Conservation (phyloP, 108 stramenopile species). For the Mediolabrus comicus region DNA sequence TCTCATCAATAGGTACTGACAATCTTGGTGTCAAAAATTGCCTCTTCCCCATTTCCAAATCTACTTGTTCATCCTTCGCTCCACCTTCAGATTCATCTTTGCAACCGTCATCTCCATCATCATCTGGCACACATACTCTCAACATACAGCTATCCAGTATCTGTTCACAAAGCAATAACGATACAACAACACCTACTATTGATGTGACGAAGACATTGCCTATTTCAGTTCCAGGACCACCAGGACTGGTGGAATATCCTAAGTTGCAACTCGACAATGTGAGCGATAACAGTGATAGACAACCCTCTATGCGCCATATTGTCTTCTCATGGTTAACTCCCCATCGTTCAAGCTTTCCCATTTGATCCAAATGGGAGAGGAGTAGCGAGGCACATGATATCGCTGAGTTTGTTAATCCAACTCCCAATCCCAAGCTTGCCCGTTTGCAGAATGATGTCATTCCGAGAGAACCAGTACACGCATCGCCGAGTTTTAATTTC, state of each 20-base stretch:
- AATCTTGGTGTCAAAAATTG: neutral
- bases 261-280: conserved; percentile 18
- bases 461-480: conserved; percentile 9
- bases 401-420: conserved; percentile 11
- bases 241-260: conserved; percentile 17
- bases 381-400: conserved; percentile 15
- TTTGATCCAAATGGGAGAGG: conserved; percentile 17
- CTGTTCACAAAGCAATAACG: conserved; percentile 17
- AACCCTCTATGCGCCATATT: conserved; percentile 7
- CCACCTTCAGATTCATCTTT: neutral
- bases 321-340: neutral
- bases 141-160: conserved; percentile 4
- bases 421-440: conserved; percentile 12
- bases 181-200: conserved; percentile 17
- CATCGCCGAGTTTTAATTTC: neutral
- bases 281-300: conserved; percentile 12
- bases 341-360: conserved; percentile 20
- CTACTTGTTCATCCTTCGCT: neutral
- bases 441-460: conserved; percentile 28
- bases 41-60: conserved; percentile 1
- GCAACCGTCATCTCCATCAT: neutral
- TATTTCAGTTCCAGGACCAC: conserved; percentile 22
- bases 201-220: conserved; percentile 23
- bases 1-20: neutral
- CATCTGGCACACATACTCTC: neutral